phyloP scores from a whole-genome alignment of 73 alveolate species.

The Tetrahymena elliotti region DNA sequence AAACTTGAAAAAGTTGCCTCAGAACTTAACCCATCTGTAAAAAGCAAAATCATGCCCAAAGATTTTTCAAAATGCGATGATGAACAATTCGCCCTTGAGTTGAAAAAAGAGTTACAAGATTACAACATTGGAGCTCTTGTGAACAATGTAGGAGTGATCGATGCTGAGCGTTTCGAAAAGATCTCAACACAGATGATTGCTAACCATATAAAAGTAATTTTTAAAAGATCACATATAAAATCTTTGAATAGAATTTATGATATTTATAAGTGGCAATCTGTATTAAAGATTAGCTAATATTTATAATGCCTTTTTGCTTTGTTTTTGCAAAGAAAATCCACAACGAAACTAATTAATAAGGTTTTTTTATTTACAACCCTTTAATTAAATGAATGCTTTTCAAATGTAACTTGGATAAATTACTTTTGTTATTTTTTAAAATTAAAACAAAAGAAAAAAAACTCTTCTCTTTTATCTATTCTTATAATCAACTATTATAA shows the following conservation, averaged over 20 bases:
- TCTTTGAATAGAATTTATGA: neutral
- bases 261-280: neutral
- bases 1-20: conserved; percentile 33
- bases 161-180: neutral
- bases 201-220: neutral
- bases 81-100: neutral
- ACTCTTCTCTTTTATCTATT: neutral
- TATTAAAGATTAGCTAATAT: neutral
- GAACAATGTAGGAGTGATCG: conserved; percentile 5
- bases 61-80: conserved; percentile 9
- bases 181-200: neutral
- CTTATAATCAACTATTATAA: neutral
- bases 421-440: neutral
- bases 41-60: neutral
- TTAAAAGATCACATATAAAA: neutral
- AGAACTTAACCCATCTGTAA: neutral
- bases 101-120: neutral
- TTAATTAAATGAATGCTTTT: neutral
- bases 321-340: neutral
- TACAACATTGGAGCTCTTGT: neutral
- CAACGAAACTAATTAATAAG: neutral
- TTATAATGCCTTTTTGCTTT: neutral
- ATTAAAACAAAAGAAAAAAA: neutral
- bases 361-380: neutral
- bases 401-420: neutral